These are phyloP conservation scores for Phaseolus lunatus DNA, from an alignment of 306 rosid species.

Conservation along the genomic window DNA sequence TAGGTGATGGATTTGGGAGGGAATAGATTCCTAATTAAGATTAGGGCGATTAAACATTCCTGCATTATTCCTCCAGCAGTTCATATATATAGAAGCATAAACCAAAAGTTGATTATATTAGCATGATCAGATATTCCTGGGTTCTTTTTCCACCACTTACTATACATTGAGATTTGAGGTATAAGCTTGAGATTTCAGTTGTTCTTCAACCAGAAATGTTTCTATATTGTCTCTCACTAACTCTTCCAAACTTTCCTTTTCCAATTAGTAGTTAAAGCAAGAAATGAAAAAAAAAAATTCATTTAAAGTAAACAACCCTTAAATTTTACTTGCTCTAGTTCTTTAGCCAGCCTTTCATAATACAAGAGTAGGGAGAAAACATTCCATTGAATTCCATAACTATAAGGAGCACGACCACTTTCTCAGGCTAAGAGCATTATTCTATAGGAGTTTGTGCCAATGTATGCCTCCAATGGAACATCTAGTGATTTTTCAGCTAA, in stretches of 20 bases:
- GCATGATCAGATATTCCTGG: neutral
- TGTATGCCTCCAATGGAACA: constrained; percentile 31
- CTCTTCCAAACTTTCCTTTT: neutral
- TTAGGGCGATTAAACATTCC: neutral
- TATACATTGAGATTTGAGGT: constrained; percentile 1
- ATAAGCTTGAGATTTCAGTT: neutral
- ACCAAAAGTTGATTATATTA: neutral
- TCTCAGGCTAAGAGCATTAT: constrained; percentile 3
- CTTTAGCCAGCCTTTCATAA: constrained; percentile 10
- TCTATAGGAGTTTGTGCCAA: constrained; percentile 6
- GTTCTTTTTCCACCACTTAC: neutral
- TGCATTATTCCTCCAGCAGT: neutral
- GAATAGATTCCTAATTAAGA: neutral
- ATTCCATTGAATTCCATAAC: neutral
- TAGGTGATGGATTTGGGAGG: neutral
- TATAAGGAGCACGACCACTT: neutral
- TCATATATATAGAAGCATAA: neutral
- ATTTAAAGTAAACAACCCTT: neutral
- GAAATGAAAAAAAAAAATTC: neutral
- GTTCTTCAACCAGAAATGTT: neutral
- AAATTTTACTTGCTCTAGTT: neutral
- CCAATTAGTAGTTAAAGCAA: neutral
- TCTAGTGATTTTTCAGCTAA: constrained; percentile 24
- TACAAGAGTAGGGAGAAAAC: neutral
- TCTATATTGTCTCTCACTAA: neutral